Conservation (phyloP, 768 basidiomycete genomes). For the Russula emetica region DNA sequence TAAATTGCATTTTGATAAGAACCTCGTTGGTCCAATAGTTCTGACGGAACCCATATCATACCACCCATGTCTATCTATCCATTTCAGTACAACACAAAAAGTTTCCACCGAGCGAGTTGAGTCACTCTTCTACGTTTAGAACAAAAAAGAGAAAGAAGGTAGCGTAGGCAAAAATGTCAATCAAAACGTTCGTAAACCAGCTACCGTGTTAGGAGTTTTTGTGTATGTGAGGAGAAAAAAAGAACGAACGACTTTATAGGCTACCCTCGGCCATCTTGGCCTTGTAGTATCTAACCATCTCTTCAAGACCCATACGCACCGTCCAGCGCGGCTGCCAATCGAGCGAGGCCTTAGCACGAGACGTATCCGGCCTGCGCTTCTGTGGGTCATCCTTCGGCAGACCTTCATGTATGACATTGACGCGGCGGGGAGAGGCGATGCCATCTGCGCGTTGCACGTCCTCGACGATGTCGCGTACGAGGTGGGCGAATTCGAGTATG, state of each 20-base stretch:
- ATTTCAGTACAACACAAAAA: not conserved
- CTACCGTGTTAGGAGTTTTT: not conserved
- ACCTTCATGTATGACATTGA: constrained; percentile 70
- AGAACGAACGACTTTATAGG: constrained; percentile 41
- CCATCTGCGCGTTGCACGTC: constrained; percentile 88
- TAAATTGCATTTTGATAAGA: not conserved
- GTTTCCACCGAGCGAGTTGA: not conserved
- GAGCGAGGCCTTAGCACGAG: constrained; percentile 77
- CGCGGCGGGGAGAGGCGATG: constrained; percentile 44
- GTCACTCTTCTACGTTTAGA: not conserved
- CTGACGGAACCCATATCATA: not conserved
- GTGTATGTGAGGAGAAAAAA: not conserved
- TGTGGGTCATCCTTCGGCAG: constrained; percentile 94
- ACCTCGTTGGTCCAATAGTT: not conserved
- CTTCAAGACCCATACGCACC: constrained; percentile 88
- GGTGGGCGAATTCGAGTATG: constrained; percentile 88
- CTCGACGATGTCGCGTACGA: constrained; percentile 88
- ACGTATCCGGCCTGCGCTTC: constrained; percentile 88
- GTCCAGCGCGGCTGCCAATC: constrained; percentile 93
- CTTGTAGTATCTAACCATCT: constrained; percentile 93
- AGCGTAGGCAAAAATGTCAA: not conserved
- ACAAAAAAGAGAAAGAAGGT: not conserved
- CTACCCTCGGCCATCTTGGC: constrained; percentile 83
- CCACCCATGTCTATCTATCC: not conserved
- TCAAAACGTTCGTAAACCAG: not conserved